Conservation (phyloP, 2,329 filamentous ascomycete genomes). For the Colletotrichum graminicola region DNA sequence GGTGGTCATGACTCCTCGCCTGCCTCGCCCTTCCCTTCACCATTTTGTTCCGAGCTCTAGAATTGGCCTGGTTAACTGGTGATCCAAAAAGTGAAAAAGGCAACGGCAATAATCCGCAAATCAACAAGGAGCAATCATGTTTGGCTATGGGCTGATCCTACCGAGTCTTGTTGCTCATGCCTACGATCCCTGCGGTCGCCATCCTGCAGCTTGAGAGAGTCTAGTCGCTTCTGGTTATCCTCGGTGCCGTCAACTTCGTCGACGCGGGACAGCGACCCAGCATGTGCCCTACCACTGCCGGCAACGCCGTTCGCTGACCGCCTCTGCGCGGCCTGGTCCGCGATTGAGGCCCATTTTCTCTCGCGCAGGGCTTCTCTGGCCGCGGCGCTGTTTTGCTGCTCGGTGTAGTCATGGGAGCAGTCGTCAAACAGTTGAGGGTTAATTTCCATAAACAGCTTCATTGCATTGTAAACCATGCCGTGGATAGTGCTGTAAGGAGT, state of each 20-base stretch:
- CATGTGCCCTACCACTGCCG: slow-evolving; percentile 54
- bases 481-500: slow-evolving; percentile 84
- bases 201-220: slow-evolving; percentile 92
- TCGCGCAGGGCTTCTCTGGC: slow-evolving; percentile 84
- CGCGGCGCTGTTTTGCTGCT: slow-evolving; percentile 93
- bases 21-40: slow-evolving; percentile 28
- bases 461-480: slow-evolving; percentile 99
- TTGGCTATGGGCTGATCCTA: slow-evolving; percentile 65
- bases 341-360: slow-evolving; percentile 89
- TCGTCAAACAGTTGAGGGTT: slow-evolving; percentile 98
- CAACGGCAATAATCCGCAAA: not conserved
- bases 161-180: slow-evolving; percentile 72
- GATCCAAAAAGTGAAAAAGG: not conserved
- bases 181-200: slow-evolving; percentile 71
- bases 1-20: slow-evolving; percentile 38
- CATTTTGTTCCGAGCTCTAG: slow-evolving; percentile 38
- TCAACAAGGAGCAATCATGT: slow-evolving; percentile 52
- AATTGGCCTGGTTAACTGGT: slow-evolving; percentile 19
- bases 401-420: slow-evolving; percentile 97
- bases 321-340: slow-evolving; percentile 81
- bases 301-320: slow-evolving; percentile 59
- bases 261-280: slow-evolving; percentile 61
- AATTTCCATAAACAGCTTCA: slow-evolving; percentile 99
- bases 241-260: slow-evolving; percentile 87
- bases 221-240: slow-evolving; percentile 87